Evolutionary conservation across 257 asterid species (phyloP), one percentile per base, ranked within the genome.

Genomic region (Haberlea rhodopensis): DNA sequence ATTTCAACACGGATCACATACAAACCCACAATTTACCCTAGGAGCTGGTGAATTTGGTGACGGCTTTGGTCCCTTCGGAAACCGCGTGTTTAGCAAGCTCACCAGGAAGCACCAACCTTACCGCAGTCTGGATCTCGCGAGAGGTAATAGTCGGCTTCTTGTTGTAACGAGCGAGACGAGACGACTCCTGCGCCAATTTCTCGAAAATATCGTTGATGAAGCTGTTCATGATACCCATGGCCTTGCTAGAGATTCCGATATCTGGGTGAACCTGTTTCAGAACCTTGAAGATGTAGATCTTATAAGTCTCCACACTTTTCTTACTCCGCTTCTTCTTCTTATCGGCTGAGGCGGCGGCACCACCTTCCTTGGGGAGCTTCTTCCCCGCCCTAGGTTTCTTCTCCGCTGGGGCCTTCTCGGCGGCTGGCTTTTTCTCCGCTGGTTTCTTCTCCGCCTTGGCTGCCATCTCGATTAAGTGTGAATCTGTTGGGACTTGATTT

Each of bases 161-260:
- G 71, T 86, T 86, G 74, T 81, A 81, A 29, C 95, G 52, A 0
- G 90, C 90, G 48, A 86, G 67, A 18, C 76, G 55, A 0, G 90
- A 71, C 1, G 88, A 61, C 48, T 86, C 95, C 67, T 73, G 81
- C 1, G 83, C 95, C 72, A 86, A 29, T 27, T 86, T 86, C 87
- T 86, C 90, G 48, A 86, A 86, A 3, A 86, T 86, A 37, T 86
- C 95, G 29, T 86, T 81, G 71, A 84, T 86, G 57, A 86, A 86
- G 57, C 90, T 86, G 87, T 86, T 86, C 95, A 86, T 84, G 37
- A 86, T 86, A 0, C 95, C 95, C 90, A 86, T 86, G 2, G 95
- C 90, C 73, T 81, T 86, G 90, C 88, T 84, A 21, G 95, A 86
- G 45, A 86, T 86, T 0, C 95, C 90, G 34, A 86, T 86, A 53